A percentile compares a stretch with the other conserved stretches of the same genome.
phyloP scores from a whole-genome alignment of 768 basidiomycete species.

The Cytidiella melzeri region DNA sequence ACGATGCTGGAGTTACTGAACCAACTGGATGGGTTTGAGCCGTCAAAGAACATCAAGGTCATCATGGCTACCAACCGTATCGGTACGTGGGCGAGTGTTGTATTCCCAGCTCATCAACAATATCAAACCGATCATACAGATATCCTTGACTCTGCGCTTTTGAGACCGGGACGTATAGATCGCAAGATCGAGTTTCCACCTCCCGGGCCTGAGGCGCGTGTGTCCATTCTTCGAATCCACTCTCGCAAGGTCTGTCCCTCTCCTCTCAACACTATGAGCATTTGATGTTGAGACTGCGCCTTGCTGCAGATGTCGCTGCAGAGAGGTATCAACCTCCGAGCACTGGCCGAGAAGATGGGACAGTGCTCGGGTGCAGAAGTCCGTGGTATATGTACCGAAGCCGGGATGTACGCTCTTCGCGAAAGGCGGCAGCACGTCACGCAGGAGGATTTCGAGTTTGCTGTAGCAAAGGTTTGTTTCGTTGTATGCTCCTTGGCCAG shows the following conservation, averaged over 20 bases:
- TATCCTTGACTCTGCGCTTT: conserved; percentile 88
- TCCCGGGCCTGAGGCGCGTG: conserved; percentile 92
- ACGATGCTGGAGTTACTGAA: conserved; percentile 64
- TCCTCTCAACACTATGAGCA: not conserved
- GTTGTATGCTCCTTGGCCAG: not conserved
- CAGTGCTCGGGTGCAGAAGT: conserved; percentile 98
- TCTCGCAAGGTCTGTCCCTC: conserved; percentile 69
- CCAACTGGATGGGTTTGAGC: conserved; percentile 63
- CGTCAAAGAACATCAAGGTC: conserved; percentile 80
- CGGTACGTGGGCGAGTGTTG: conserved; percentile 35
- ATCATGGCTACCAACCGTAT: conserved; percentile 99
- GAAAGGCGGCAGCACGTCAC: conserved; percentile 96
- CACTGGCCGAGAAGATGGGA: conserved; percentile 98
- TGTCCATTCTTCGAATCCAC: conserved; percentile 95
- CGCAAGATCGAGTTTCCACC: conserved; percentile 98
- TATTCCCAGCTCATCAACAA: no score
- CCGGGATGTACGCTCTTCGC: conserved; percentile 89
- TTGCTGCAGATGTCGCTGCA: conserved; percentile 85
- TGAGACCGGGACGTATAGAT: conserved; percentile 94
- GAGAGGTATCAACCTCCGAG: conserved; percentile 94
- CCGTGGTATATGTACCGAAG: conserved; percentile 94
- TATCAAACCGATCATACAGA: conserved; percentile 40
- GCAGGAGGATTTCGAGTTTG: conserved; percentile 98
- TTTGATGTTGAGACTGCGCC: no score
- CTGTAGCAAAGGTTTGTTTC: conserved; percentile 78